Conservation (phyloP, 257 asterid species). For the Jacaranda copaia region DNA sequence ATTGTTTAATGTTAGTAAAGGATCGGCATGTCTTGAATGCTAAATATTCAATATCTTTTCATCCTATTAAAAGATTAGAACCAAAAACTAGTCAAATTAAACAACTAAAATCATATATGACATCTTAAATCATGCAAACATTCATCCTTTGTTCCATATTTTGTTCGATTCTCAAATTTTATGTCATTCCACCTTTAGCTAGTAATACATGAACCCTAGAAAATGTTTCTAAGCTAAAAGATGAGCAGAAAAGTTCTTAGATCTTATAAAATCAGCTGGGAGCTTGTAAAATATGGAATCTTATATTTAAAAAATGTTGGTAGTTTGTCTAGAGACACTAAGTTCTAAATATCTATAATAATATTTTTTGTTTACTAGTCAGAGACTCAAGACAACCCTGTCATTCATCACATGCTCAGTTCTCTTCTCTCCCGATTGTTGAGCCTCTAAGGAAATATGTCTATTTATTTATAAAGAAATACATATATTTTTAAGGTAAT, state of each 20-base stretch:
- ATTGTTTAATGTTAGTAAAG: not conserved
- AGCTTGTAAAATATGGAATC: too few relatives aligned
- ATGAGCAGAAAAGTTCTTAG: not conserved
- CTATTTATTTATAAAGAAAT: too few relatives aligned
- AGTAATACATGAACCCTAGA: not conserved
- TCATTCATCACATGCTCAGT: not conserved
- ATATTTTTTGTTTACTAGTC: not conserved
- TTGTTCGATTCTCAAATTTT: slow-evolving; percentile 10
- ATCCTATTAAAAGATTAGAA: slow-evolving; percentile 7
- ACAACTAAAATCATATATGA: slow-evolving; percentile 4
- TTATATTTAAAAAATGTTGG: too few relatives aligned
- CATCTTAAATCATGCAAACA: not conserved
- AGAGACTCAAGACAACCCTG: not conserved
- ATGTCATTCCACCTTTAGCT: not conserved
- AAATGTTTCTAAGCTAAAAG: not conserved
- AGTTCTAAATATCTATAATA: not conserved
- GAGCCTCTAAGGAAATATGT: too few relatives aligned
- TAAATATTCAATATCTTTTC: not conserved
- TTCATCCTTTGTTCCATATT: slow-evolving; percentile 3
- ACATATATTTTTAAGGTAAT: too few relatives aligned
- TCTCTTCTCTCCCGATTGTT: too few relatives aligned
- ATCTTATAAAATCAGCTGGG: too few relatives aligned
- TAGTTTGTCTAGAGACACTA: not conserved
- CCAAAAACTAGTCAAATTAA: not conserved
- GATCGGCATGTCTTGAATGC: slow-evolving; percentile 6